Base-by-base conservation (phyloP, 164 flowering plant genomes). In the Magnolia officinalis region DNA sequence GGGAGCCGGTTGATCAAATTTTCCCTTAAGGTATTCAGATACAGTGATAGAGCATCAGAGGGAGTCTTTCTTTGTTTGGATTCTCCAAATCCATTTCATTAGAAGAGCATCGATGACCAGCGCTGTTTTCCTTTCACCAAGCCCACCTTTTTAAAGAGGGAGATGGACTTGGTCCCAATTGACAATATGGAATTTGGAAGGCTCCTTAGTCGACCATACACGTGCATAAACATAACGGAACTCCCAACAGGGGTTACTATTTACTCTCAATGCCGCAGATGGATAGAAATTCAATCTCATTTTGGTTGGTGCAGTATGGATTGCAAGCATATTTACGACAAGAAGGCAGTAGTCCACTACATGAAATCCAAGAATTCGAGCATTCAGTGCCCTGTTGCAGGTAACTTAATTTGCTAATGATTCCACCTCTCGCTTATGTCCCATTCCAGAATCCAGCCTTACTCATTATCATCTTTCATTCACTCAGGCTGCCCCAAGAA, bases 321-420 rank as follows among this genome's bases (percentile, higher is more conserved):
- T 61, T 96, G 99, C 90, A 91, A 89, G 85, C 99, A 95, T 81
- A 83, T 95, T 63, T 95, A 93, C 79, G 99, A 91, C n/a, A 89
- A 90, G 87, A 65, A 71, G 19, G 89, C 90, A 72, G 83, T 95
- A 77, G 77, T 84, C 86, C 85, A 74, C 24, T 84, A 89, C 81
- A 87, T 94, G 16, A 80, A 61, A 70, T 70, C 87, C 75, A 86
- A 82, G 75, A 76, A 63, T 3, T 45, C 74, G n/a, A 72, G 19
- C 2, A 78, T 80, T 31, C 71, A 26, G 55, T 95, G 98, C 83
- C 96, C 98, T 58, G 85, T 89, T 29, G 87, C 98, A 87, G 99
- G 99, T 93, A 83, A 19, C 23, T 67, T 24, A n/a, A 26, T 55
- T 66, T 18, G 6, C 50, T 26, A 70, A 66, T 63, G 21, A 26